Conservation (phyloP, 148 eudicot genomes). For the Salicornia ramosissima region DNA sequence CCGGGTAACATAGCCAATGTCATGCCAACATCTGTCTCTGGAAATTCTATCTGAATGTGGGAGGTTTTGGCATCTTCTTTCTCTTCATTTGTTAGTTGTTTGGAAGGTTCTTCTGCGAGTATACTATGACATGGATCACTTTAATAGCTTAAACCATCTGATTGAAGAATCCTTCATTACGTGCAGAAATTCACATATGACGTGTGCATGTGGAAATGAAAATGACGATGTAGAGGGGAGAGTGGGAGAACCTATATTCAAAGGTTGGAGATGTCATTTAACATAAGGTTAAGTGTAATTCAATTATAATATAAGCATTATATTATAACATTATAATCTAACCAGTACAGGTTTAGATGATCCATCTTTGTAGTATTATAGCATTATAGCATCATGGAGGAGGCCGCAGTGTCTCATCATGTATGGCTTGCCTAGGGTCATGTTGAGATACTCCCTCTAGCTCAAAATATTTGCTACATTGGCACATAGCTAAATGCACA, state of each 20-base stretch:
- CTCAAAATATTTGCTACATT: no score
- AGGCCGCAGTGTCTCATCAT: background rate
- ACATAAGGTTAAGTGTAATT: no score
- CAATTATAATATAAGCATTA: no score
- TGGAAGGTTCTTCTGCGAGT: background rate
- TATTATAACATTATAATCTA: background rate
- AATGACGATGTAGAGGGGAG: background rate
- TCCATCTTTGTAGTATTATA: background rate
- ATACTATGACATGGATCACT: background rate
- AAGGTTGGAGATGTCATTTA: no score
- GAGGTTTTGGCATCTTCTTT: background rate
- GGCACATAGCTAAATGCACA: no score
- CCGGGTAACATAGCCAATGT: no score
- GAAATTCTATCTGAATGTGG: background rate
- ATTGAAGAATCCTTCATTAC: constrained; percentile 5
- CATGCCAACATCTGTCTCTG: background rate
- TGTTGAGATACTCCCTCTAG: background rate
- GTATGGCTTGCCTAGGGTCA: background rate
- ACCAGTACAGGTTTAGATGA: background rate
- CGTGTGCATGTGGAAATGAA: background rate
- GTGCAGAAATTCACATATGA: background rate
- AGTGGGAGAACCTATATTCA: no score
- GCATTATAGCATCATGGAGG: background rate
- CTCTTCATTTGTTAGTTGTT: background rate
- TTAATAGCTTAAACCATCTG: constrained; percentile 7